Base-by-base conservation (phyloP, 352 stramenopile genomes). In the Thraustochytrium aureum region DNA sequence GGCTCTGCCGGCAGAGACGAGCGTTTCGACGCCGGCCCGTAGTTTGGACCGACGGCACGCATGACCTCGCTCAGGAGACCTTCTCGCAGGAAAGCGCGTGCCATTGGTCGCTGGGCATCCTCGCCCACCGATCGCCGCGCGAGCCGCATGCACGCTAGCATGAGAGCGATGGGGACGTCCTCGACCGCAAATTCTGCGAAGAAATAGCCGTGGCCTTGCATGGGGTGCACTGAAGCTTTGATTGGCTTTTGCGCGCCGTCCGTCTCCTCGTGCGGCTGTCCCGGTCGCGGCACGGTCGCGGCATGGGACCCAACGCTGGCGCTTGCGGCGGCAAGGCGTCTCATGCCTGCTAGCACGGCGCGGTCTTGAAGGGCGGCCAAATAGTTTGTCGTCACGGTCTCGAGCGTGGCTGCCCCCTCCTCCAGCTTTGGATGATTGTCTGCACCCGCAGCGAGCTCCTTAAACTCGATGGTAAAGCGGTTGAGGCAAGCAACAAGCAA, bases 401-500 rank as follows among this genome's bases (percentile, higher is more conserved):
- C 26, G 17, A 56, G 47, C 26, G 17, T 56, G 17, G 17, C 17
- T 26, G 17, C 47, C 17, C 47, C 47, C 17, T 22, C 17, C 47
- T 26, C 47, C 47, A 56, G 17, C 47, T 26, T 17, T n/a, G n/a
- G n/a, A n/a, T n/a, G n/a, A n/a, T n/a, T n/a, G 26, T 56, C 26
- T 56, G 47, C 17, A 17, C 26, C 47, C 26, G 47, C 47, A 26
- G 26, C 10, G 61, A 73, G 54, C 20, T 30, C 59, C 43, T 74
- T 74, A 52, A 59, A 79, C 54, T 79, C 69, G 38, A 79, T 32
- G 10, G 50, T 45, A 42, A 79, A 79, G 37, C 69, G 50, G 39
- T 79, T 79, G 39, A 79, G 69, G 47, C 52, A n/a, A 20, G 69
- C 35, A 52, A 50, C 59, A 10, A 79, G 56, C 0, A 79, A 39